Evolutionary conservation across 306 rosid genomes (phyloP).

Genomic region (Fagus crenata): DNA sequence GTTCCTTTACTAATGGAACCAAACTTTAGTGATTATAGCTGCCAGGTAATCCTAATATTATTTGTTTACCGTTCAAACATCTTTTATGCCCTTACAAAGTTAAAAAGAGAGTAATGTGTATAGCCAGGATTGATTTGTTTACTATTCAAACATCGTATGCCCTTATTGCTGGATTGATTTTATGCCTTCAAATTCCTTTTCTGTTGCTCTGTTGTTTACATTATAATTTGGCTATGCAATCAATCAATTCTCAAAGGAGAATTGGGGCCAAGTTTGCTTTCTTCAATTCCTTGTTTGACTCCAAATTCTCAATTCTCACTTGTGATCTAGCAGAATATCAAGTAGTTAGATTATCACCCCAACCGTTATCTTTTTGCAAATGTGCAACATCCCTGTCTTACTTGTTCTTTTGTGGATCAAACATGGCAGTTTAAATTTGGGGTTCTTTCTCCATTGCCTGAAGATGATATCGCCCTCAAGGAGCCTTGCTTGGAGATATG

Average conservation of each 20-base stretch:
- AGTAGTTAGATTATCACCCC: background rate
- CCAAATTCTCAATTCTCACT: background rate
- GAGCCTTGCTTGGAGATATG: slow-evolving; percentile 85
- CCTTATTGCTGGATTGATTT: background rate
- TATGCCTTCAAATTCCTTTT: background rate
- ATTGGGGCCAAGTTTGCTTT: background rate
- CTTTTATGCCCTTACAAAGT: too few relatives aligned
- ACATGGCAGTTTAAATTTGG: slow-evolving; percentile 83
- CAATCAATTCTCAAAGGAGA: background rate
- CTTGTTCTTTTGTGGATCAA: slow-evolving; percentile 11
- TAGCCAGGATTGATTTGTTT: too few relatives aligned
- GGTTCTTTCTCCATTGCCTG: slow-evolving; percentile 61
- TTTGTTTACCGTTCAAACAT: too few relatives aligned
- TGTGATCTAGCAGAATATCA: too few relatives aligned
- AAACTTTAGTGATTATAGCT: slow-evolving; percentile 75
- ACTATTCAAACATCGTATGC: too few relatives aligned
- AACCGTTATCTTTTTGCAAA: background rate
- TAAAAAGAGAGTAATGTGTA: background rate
- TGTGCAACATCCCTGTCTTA: background rate
- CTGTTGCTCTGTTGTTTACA: background rate
- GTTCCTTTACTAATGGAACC: slow-evolving; percentile 90
- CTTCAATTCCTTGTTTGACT: background rate
- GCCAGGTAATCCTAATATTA: slow-evolving; percentile 61
- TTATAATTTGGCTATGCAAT: background rate
- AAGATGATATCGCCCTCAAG: slow-evolving; percentile 61